Base-by-base conservation (phyloP, 1,284 basidiomycete genomes). In the Naganishia sp. region DNA sequence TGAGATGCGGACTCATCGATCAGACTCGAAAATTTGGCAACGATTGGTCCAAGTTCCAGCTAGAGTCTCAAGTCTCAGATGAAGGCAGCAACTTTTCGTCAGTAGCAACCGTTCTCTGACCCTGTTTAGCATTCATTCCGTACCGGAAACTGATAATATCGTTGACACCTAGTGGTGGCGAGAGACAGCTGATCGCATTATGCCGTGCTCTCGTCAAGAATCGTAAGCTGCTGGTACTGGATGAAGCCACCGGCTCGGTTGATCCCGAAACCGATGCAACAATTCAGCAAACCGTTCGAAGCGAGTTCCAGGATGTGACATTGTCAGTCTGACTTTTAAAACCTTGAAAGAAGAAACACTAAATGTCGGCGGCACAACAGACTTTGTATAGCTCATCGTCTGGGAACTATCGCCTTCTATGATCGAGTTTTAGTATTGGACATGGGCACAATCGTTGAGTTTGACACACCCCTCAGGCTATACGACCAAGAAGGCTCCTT, bases 251-350 rank as follows among this genome's bases (percentile, higher is more conserved):
- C 13, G 73, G 73, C 10, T 56, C 53, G 5, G 66, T 50, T 15
- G 91, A 93, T 71, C 84, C 87, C 3, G 88, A 89, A 70, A 91
- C 88, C 0, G 90, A 92, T 73, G 84, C 87, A 0, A 85, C 87
- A 72, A 80, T 91, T 31, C 89, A 90, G 75, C 80, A 82, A 23
- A 89, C 88, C 2, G 90, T 92, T 65, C 85, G 87, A 70, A 82
- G 81, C 13, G 88, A 91, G 72, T 88, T 90, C 70, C 79, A 83
- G 2, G 66, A 69, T 43, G 71, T 72, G 46, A 79, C 77, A 4
- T 42, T 66, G 71, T 72, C 23, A 21, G 55, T 57, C 13, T 57
- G 41, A 66, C 25, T 71, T 66, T n/a, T 1, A 39, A 13, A n/a
- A 32, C 43, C 43, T 31, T 42, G 31, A 54, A 2, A 28, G 28